Evolutionary conservation across 805 yeast species (phyloP).

Genomic region (Saccharomycopsis schoenii): DNA sequence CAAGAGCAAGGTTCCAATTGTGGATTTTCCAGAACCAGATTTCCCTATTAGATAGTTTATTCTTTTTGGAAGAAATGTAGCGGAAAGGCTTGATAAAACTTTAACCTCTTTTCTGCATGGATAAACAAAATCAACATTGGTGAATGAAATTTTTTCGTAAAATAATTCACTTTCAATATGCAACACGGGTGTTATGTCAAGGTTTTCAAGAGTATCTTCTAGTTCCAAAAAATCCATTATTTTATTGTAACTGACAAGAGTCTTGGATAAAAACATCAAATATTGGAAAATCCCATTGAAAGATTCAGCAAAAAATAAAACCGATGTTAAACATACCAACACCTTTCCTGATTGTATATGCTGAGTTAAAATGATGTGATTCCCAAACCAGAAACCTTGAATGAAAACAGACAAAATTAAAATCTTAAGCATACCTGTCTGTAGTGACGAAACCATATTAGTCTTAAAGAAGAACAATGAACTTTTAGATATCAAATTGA

Average conservation of each 20-base stretch:
- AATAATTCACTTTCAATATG: constrained; percentile 29
- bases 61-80: constrained; percentile 36
- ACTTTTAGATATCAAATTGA: constrained; percentile 23
- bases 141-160: constrained; percentile 32
- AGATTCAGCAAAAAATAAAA: constrained; percentile 59
- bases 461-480: constrained; percentile 33
- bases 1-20: constrained; percentile 54
- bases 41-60: constrained; percentile 67
- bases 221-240: constrained; percentile 29
- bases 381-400: constrained; percentile 91
- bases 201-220: neutral
- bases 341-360: constrained; percentile 51
- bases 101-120: constrained; percentile 41
- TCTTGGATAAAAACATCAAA: constrained; percentile 56
- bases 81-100: constrained; percentile 38
- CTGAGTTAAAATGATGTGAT: constrained; percentile 45
- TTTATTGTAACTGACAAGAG: constrained; percentile 53
- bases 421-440: constrained; percentile 45
- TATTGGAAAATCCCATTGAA: constrained; percentile 47
- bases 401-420: constrained; percentile 68
- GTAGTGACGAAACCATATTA: constrained; percentile 42
- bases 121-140: constrained; percentile 53
- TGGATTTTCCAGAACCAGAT: constrained; percentile 93
- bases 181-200: neutral
- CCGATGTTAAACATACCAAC: constrained; percentile 74